Evolutionary conservation across 2,329 filamentous ascomycete species (phyloP).

Genomic region (Myriosclerotinia scirpicola): DNA sequence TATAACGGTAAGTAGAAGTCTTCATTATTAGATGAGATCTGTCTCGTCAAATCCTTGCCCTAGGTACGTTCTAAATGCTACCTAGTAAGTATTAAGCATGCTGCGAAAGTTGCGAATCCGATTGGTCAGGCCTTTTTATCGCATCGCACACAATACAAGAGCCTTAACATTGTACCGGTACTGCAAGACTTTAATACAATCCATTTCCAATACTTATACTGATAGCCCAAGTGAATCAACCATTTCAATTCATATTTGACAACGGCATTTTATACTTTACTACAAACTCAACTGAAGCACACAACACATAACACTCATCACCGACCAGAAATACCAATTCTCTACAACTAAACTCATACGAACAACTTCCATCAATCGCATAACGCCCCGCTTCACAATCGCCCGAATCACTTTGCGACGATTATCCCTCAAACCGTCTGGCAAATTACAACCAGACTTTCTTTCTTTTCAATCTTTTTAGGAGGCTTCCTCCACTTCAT

Average conservation of each 20-base stretch:
- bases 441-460: constrained; percentile 22
- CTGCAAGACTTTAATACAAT: not conserved
- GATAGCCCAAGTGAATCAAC: too few species aligned
- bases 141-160: constrained; percentile 10
- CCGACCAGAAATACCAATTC: not conserved
- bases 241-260: not conserved
- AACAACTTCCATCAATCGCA: constrained; percentile 3
- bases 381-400: constrained; percentile 13
- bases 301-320: not conserved
- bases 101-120: not conserved
- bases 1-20: not conserved
- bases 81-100: not conserved
- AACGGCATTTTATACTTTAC: not conserved
- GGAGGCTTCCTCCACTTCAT: constrained; percentile 51
- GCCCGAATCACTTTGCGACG: constrained; percentile 10
- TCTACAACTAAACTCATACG: not conserved
- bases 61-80: constrained; percentile 1
- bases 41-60: constrained; percentile 17
- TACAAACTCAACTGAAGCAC: not conserved
- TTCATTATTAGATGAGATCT: too few species aligned
- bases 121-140: not conserved
- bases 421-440: constrained; percentile 19
- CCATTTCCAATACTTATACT: too few species aligned
- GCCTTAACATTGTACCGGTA: constrained; percentile 3
- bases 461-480: constrained; percentile 23